phyloP scores from a whole-genome alignment of 2,329 filamentous ascomycete genomes.

The Trichoderma harzianum region DNA sequence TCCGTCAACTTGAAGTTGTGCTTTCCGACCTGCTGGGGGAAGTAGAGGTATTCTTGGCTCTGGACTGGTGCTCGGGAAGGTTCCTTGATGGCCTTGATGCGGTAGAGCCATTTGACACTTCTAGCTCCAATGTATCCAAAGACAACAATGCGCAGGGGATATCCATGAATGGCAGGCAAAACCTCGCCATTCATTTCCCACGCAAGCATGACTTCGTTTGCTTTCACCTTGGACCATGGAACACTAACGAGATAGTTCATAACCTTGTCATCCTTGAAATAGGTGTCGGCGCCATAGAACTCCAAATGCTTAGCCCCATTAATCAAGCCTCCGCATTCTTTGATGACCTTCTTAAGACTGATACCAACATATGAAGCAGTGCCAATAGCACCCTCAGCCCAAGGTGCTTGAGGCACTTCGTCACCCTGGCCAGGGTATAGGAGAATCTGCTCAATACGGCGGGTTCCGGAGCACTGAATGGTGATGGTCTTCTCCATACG shows the following conservation, averaged over 20 bases:
- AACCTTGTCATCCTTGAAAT: constrained; percentile 11
- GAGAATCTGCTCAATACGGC: constrained; percentile 10
- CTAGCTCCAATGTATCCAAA: constrained; percentile 7
- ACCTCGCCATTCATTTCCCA: constrained; percentile 7
- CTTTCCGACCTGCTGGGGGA: constrained; percentile 11
- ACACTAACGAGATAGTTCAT: constrained; percentile 14
- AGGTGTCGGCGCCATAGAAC: constrained; percentile 9
- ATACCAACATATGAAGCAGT: not conserved
- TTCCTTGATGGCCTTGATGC: constrained; percentile 10
- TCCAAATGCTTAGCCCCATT: not conserved
- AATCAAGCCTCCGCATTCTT: constrained; percentile 2
- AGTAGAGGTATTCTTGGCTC: constrained; percentile 8
- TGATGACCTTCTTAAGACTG: constrained; percentile 4
- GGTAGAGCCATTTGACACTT: constrained; percentile 11
- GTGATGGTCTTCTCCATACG: not conserved
- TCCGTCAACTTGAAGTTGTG: constrained; percentile 12
- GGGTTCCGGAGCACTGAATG: constrained; percentile 10
- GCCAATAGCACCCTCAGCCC: constrained; percentile 11
- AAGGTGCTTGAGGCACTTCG: constrained; percentile 1
- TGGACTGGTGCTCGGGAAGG: constrained; percentile 5
- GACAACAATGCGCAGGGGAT: constrained; percentile 2
- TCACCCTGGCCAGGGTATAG: constrained; percentile 7
- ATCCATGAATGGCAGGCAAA: constrained; percentile 1
- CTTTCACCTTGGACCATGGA: constrained; percentile 8
- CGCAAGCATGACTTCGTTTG: constrained; percentile 7